These are phyloP conservation scores for Cladosporium phlei DNA, from an alignment of 2,329 filamentous ascomycete species.

Conservation along the genomic window DNA sequence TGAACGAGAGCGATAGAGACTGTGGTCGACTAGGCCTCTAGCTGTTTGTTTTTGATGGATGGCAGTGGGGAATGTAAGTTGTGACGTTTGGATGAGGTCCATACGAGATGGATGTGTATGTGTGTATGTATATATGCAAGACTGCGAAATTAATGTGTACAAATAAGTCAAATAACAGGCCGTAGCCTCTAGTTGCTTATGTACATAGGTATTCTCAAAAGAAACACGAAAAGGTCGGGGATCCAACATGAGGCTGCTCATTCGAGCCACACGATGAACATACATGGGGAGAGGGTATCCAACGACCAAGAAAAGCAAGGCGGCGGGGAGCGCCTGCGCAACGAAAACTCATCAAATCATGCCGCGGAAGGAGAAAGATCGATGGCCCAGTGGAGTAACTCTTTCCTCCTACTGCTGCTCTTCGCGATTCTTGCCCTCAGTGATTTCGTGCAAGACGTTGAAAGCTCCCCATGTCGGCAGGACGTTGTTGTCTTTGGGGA, in stretches of 20 bases:
- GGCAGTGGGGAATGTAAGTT: too few relatives aligned
- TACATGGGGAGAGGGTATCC: constrained; percentile 2
- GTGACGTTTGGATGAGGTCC: too few relatives aligned
- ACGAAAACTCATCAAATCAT: constrained; percentile 11
- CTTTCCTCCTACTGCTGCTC: not conserved
- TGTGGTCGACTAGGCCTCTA: too few relatives aligned
- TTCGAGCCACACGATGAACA: not conserved
- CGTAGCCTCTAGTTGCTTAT: too few relatives aligned
- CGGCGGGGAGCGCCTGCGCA: not conserved
- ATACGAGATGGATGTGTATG: too few relatives aligned
- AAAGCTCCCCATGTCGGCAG: constrained; percentile 8
- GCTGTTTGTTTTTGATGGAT: too few relatives aligned
- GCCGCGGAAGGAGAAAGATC: not conserved
- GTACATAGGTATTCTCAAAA: too few relatives aligned
- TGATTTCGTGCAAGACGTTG: constrained; percentile 11
- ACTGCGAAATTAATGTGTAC: too few relatives aligned
- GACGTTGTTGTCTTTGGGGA: constrained; percentile 2
- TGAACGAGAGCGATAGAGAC: not conserved
- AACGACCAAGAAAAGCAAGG: constrained; percentile 1
- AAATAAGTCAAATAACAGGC: too few relatives aligned
- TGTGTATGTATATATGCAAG: too few relatives aligned
- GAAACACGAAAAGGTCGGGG: too few relatives aligned
- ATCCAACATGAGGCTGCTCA: constrained; percentile 1
- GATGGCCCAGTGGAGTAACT: too few relatives aligned
- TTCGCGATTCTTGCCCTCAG: constrained; percentile 9